These are phyloP conservation scores for Patellifolia procumbens DNA, from an alignment of 179 eudicot species.

Conservation along the genomic window DNA sequence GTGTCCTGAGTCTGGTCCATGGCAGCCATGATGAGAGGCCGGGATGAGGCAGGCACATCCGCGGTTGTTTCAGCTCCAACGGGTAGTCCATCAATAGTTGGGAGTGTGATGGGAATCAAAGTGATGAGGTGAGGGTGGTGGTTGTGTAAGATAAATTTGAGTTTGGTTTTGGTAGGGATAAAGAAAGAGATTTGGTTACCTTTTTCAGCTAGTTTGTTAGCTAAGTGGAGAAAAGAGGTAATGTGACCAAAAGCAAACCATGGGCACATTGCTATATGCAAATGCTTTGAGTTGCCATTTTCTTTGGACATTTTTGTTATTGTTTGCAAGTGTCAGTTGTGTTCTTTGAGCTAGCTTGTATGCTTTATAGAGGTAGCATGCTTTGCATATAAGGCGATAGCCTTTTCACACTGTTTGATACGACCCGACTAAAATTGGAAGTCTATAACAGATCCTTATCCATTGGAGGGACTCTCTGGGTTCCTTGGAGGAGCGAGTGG, in stretches of 20 bases:
- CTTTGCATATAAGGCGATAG: slow-evolving; percentile 10
- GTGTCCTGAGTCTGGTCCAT: slow-evolving; percentile 23
- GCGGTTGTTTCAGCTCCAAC: slow-evolving; percentile 36
- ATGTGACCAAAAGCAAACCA: slow-evolving; percentile 50
- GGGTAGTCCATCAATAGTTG: slow-evolving; percentile 33
- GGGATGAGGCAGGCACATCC: slow-evolving; percentile 29
- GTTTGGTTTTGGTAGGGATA: slow-evolving; percentile 32
- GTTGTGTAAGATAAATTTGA: slow-evolving; percentile 29
- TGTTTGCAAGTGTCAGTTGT: background rate
- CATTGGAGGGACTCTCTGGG: too few species aligned
- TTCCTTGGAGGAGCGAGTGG: too few species aligned
- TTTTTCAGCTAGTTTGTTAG: slow-evolving; percentile 43
- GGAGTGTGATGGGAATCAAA: slow-evolving; percentile 38
- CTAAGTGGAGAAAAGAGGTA: slow-evolving; percentile 36
- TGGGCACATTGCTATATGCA: slow-evolving; percentile 49
- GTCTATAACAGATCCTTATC: background rate
- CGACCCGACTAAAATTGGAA: slow-evolving; percentile 14
- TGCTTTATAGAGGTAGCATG: background rate
- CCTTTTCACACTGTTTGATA: slow-evolving; percentile 9
- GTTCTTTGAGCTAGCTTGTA: background rate
- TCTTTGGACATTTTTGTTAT: slow-evolving; percentile 21
- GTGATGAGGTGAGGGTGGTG: slow-evolving; percentile 40
- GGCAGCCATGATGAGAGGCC: slow-evolving; percentile 17
- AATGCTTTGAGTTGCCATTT: background rate
- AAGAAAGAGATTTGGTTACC: slow-evolving; percentile 36